Percentiles rank a stretch among this genome's conserved stretches.
These are phyloP conservation scores for Nakaseomyces uthaithaninus DNA, from an alignment of 1,139 yeast genomes.

Conservation along the genomic window DNA sequence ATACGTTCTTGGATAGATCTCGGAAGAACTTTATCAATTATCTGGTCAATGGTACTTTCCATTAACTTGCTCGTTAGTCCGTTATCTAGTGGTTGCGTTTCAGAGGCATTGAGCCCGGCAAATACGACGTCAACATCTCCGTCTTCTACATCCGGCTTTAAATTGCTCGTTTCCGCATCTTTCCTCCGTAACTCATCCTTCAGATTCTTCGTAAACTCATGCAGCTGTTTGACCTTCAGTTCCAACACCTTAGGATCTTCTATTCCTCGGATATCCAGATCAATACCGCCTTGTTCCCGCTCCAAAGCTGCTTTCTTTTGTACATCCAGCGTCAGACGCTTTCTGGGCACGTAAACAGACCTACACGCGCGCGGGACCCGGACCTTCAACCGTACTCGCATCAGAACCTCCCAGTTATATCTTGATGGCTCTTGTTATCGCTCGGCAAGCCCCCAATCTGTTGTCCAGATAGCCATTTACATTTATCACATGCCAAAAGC, in stretches of 20 bases:
- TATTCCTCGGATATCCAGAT: slow-evolving; percentile 3
- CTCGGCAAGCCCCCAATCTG: not conserved
- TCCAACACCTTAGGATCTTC: slow-evolving; percentile 6
- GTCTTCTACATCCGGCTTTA: not conserved
- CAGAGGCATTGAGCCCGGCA: not conserved
- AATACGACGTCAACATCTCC: not conserved
- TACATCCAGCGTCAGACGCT: not conserved
- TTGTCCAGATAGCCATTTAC: not conserved
- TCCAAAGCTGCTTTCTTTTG: not conserved
- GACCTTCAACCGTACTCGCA: not conserved
- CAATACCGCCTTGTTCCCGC: not conserved
- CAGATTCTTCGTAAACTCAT: slow-evolving; percentile 5
- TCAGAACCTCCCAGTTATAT: not conserved
- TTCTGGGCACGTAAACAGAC: slow-evolving; percentile 1
- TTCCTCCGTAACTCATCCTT: slow-evolving; percentile 3
- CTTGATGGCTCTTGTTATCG: not conserved
- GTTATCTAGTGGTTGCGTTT: not conserved
- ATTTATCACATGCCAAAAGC: too few relatives aligned
- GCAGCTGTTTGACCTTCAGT: slow-evolving; percentile 5
- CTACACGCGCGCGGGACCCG: not conserved
- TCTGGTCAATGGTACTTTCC: slow-evolving; percentile 7
- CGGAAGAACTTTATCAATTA: slow-evolving; percentile 5
- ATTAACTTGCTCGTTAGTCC: slow-evolving; percentile 1
- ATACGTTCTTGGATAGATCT: slow-evolving; percentile 37
- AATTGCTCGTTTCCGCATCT: not conserved